Percentiles rank a stretch among this genome's conserved stretches.
Evolutionary conservation across 1,139 yeast species (phyloP).

Genomic region (Candida anutae): DNA sequence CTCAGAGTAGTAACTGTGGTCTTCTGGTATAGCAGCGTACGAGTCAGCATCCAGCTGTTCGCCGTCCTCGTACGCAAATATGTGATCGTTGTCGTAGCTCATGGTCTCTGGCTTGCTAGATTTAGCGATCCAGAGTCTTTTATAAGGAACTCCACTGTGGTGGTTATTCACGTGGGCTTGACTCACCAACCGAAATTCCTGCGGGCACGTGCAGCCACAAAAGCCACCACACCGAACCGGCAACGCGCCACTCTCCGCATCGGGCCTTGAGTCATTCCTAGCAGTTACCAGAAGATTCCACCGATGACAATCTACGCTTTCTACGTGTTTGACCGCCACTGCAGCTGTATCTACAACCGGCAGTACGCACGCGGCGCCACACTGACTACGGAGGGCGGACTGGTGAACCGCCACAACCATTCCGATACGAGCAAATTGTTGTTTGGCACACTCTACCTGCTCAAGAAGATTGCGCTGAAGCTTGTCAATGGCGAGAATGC

Average conservation of each 20-base stretch:
- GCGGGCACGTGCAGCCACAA: too few relatives aligned
- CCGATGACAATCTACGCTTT: constrained; percentile 54
- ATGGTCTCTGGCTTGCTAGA: too few relatives aligned
- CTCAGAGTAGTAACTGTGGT: not conserved
- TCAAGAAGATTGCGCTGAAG: constrained; percentile 66
- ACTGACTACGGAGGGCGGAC: constrained; percentile 9
- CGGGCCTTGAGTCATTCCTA: not conserved
- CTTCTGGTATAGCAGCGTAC: too few relatives aligned
- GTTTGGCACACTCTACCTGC: constrained; percentile 80
- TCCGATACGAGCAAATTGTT: constrained; percentile 69
- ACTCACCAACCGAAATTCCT: too few relatives aligned
- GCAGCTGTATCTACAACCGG: constrained; percentile 67
- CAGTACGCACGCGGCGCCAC: constrained; percentile 38
- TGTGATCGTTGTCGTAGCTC: constrained; percentile 5
- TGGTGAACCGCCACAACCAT: constrained; percentile 46
- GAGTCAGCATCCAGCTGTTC: too few relatives aligned
- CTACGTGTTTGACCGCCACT: constrained; percentile 85
- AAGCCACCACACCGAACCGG: too few relatives aligned
- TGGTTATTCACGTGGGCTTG: too few relatives aligned
- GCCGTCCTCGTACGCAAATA: too few relatives aligned
- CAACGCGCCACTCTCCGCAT: too few relatives aligned
- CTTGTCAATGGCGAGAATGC: constrained; percentile 46
- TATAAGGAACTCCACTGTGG: too few relatives aligned
- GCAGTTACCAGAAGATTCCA: not conserved
- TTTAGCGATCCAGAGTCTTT: too few relatives aligned